A percentile compares a stretch with the other conserved stretches of the same genome.
These are phyloP conservation scores for Cyclotella cryptica DNA, from an alignment of 108 stramenopile species.

Conservation along the genomic window DNA sequence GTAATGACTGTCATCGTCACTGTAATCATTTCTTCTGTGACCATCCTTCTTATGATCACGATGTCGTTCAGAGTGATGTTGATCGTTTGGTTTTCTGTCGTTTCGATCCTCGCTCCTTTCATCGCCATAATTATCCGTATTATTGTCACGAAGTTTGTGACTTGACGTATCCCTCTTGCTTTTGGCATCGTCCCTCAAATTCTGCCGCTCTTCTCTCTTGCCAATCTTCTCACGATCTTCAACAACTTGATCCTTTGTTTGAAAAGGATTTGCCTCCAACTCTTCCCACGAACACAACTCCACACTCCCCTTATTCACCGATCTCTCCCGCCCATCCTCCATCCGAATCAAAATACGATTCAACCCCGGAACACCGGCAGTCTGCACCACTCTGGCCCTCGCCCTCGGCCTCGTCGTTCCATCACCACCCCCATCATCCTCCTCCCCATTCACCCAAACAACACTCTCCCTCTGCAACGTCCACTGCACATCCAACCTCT, in stretches of 20 bases:
- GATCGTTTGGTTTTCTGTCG: background rate
- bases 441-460: constrained; percentile 49
- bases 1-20: constrained; percentile 8
- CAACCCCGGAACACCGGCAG: constrained; percentile 85
- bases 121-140: constrained; percentile 11
- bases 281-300: constrained; percentile 64
- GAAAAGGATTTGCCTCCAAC: constrained; percentile 69
- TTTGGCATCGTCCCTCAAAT: background rate
- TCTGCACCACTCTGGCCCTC: constrained; percentile 67
- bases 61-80: background rate
- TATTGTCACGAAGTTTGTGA: constrained; percentile 11
- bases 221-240: background rate
- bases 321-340: constrained; percentile 57
- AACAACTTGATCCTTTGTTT: constrained; percentile 10
- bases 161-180: background rate
- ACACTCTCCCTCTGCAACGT: constrained; percentile 84
- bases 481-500: constrained; percentile 70
- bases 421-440: constrained; percentile 7
- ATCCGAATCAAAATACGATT: constrained; percentile 78
- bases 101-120: constrained; percentile 2
- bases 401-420: background rate
- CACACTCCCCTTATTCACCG: constrained; percentile 69
- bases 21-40: constrained; percentile 7
- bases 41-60: background rate
- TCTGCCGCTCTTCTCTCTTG: constrained; percentile 2